Evolutionary conservation across 345 rosid genomes (phyloP).

Genomic region (Syzygium jambos): DNA sequence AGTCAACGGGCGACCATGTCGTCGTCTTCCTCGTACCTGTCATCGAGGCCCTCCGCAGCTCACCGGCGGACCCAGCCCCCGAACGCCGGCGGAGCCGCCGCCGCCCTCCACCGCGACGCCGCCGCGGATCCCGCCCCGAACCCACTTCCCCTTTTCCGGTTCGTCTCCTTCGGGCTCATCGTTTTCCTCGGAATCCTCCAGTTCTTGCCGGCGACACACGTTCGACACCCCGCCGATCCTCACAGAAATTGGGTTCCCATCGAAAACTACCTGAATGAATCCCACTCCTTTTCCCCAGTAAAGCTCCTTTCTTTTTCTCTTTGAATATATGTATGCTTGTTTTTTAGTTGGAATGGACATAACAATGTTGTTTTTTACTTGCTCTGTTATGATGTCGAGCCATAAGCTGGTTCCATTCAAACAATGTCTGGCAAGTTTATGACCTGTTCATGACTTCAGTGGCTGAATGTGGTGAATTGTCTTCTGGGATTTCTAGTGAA

Average conservation of each 20-base stretch:
- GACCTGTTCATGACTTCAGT: not conserved
- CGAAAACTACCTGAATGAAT: not conserved
- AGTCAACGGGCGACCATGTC: not conserved
- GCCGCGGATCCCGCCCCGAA: conserved; percentile 9
- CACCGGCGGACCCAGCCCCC: not conserved
- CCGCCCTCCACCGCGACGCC: not conserved
- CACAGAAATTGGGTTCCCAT: conserved; percentile 25
- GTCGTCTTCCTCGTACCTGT: not conserved
- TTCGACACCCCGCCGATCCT: conserved; percentile 28
- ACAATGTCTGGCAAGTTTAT: not conserved
- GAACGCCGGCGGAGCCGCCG: not conserved
- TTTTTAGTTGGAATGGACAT: not conserved
- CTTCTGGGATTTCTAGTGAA: not conserved
- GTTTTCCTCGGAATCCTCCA: conserved; percentile 18
- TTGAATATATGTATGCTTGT: not conserved
- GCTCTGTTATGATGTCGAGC: not conserved
- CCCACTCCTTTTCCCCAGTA: conserved; percentile 6
- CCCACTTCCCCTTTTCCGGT: conserved; percentile 7
- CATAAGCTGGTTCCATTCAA: not conserved
- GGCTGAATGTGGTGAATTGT: not conserved
- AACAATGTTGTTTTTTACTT: not conserved
- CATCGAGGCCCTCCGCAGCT: not conserved
- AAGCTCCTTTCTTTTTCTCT: not conserved
- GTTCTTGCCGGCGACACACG: conserved; percentile 33
- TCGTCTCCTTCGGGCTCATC: conserved; percentile 18